Conservation (phyloP, 805 yeast species). For the Dipodascus albidus region DNA sequence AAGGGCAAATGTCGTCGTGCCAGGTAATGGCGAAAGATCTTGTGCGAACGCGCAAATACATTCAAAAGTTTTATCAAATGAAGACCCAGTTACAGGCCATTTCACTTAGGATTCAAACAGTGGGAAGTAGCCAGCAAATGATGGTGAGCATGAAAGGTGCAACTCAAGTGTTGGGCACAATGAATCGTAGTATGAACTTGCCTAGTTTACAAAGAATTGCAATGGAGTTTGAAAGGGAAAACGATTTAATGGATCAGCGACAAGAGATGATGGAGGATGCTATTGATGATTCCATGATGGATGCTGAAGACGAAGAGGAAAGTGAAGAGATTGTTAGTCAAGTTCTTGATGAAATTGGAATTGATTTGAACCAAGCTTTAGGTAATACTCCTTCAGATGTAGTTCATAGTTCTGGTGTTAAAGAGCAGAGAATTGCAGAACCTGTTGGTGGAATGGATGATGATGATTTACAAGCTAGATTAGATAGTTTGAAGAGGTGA, state of each 20-base stretch:
- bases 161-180: constrained; percentile 54
- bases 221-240: constrained; percentile 89
- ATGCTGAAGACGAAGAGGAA: constrained; percentile 59
- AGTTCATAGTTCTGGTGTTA: constrained; percentile 5
- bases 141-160: constrained; percentile 91
- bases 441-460: constrained; percentile 46
- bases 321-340: constrained; percentile 83
- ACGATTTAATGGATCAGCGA: constrained; percentile 95
- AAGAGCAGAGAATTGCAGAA: constrained; percentile 38
- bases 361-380: constrained; percentile 51
- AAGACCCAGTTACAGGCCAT: constrained; percentile 94
- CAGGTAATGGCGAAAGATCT: constrained; percentile 94
- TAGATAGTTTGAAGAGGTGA: constrained; percentile 64
- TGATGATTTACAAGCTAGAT: constrained; percentile 81
- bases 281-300: constrained; percentile 91
- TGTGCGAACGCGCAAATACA: constrained; percentile 72
- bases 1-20: constrained; percentile 78
- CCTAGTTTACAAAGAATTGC: constrained; percentile 84
- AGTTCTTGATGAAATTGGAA: constrained; percentile 93
- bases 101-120: constrained; percentile 81
- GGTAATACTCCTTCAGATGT: constrained; percentile 35
- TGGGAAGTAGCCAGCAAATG: constrained; percentile 92
- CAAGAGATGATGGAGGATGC: constrained; percentile 99
- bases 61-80: constrained; percentile 85
- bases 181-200: constrained; percentile 84